Percentiles rank a stretch among this genome's conserved stretches.
These are phyloP conservation scores for Podosphaera aphanis DNA, from an alignment of 2,329 filamentous ascomycete genomes.

Conservation along the genomic window DNA sequence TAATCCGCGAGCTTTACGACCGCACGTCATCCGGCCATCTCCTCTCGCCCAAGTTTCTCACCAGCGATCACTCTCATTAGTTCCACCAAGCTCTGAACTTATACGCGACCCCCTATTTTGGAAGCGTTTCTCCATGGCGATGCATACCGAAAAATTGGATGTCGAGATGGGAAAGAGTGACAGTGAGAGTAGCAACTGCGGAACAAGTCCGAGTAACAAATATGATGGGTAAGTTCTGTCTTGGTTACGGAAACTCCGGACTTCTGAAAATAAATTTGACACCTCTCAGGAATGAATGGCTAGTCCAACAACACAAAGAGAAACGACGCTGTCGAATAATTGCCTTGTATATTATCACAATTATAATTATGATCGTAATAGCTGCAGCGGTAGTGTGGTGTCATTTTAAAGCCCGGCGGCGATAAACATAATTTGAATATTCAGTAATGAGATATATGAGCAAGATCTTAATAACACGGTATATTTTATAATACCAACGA, in stretches of 20 bases:
- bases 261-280: not conserved
- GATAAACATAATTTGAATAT: not conserved
- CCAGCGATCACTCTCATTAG: conserved; percentile 8
- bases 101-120: conserved; percentile 16
- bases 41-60: conserved; percentile 15
- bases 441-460: no score
- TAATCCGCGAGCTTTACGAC: conserved; percentile 6
- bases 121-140: conserved; percentile 15
- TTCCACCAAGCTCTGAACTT: conserved; percentile 8
- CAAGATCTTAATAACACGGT: not conserved
- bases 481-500: not conserved
- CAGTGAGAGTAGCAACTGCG: not conserved
- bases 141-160: conserved; percentile 12
- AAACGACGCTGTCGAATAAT: conserved; percentile 11
- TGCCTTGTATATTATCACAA: conserved; percentile 8
- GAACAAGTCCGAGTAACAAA: not conserved
- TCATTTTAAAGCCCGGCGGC: conserved; percentile 8
- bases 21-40: conserved; percentile 11
- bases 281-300: conserved; percentile 11
- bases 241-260: no score
- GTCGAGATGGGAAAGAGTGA: conserved; percentile 6
- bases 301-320: conserved; percentile 14
- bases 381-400: conserved; percentile 11
- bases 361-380: conserved; percentile 8
- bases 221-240: conserved; percentile 1